Conservation (phyloP, 768 basidiomycete genomes). For the Leccinum sublutescens region DNA sequence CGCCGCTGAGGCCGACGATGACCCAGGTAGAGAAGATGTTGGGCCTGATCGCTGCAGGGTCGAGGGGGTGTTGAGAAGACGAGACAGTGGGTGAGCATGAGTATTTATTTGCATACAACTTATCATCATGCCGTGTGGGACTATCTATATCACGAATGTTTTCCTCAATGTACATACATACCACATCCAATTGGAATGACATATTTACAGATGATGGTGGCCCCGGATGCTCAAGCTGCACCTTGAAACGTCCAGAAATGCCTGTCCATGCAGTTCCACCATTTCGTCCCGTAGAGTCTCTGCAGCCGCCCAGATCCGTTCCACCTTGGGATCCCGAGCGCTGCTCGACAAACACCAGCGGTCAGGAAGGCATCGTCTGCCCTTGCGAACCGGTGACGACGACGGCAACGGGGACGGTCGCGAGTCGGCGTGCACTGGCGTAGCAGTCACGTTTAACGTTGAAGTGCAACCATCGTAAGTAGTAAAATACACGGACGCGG, state of each 20-base stretch:
- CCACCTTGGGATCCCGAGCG: slow-evolving; percentile 5
- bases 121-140: neutral
- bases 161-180: neutral
- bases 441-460: too few relatives aligned
- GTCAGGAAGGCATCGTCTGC: too few relatives aligned
- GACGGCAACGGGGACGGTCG: too few relatives aligned
- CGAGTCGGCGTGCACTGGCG: too few relatives aligned
- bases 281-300: slow-evolving; percentile 9
- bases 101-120: neutral
- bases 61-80: neutral
- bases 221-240: neutral
- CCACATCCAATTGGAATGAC: neutral
- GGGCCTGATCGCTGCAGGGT: slow-evolving; percentile 1
- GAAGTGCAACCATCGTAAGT: too few relatives aligned
- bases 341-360: too few relatives aligned
- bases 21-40: slow-evolving; percentile 29
- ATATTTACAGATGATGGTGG: neutral
- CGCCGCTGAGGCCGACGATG: slow-evolving; percentile 44
- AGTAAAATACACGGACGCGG: too few relatives aligned
- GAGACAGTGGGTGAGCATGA: neutral
- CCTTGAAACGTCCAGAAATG: slow-evolving; percentile 9
- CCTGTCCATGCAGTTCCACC: slow-evolving; percentile 12
- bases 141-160: neutral
- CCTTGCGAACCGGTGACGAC: too few relatives aligned
- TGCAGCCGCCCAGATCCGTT: slow-evolving; percentile 24